These are phyloP conservation scores for Tricholoma furcatifolium DNA, from an alignment of 768 basidiomycete genomes.

Conservation along the genomic window DNA sequence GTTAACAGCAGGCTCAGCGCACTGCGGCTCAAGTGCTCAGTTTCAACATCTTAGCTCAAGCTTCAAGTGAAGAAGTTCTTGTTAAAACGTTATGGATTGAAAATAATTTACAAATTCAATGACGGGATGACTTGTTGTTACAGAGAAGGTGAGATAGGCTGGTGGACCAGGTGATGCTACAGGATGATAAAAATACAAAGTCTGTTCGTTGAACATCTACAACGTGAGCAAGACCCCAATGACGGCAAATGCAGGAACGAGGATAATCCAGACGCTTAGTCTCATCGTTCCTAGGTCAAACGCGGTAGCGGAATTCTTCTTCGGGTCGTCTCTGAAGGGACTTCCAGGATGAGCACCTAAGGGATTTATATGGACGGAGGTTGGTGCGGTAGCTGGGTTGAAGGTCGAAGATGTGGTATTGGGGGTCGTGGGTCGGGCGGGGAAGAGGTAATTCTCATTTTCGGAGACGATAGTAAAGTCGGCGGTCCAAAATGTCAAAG, in stretches of 20 bases:
- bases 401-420: conserved; percentile 10
- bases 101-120: too few relatives aligned
- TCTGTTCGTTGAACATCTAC: conserved; percentile 17
- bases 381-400: neutral
- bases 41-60: too few relatives aligned
- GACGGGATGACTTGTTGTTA: too few relatives aligned
- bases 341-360: conserved; percentile 13
- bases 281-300: conserved; percentile 35
- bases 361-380: conserved; percentile 8
- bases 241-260: conserved; percentile 58
- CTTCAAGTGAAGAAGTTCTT: too few relatives aligned
- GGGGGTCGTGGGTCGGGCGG: conserved; percentile 18
- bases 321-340: conserved; percentile 3
- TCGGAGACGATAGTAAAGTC: conserved; percentile 42
- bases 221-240: conserved; percentile 57
- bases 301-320: conserved; percentile 21
- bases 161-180: neutral
- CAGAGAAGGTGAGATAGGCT: neutral
- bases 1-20: neutral
- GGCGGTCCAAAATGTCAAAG: conserved; percentile 44
- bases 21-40: neutral
- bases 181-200: neutral
- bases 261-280: conserved; percentile 48
- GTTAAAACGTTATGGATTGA: too few relatives aligned
- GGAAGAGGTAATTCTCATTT: conserved; percentile 12